Evolutionary conservation across 23 red algal species (phyloP).

Genomic region (Chondrus crispus): DNA sequence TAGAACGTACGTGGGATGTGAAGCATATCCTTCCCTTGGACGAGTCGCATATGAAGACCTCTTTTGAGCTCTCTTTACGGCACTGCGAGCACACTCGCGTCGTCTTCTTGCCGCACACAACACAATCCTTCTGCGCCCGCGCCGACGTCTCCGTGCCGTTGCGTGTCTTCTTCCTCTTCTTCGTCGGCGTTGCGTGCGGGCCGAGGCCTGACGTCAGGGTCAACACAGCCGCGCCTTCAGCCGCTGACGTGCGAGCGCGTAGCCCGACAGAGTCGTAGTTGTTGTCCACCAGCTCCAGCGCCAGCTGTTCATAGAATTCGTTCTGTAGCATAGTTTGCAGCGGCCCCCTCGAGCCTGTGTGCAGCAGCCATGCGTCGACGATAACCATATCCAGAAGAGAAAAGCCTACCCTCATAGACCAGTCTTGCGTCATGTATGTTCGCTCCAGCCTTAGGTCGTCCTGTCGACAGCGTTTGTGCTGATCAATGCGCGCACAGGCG

Average conservation of each 20-base stretch:
- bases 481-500: conserved; percentile 2
- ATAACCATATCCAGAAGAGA: background rate
- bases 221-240: too few relatives aligned
- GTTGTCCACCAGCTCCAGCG: background rate
- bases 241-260: background rate
- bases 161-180: too few relatives aligned
- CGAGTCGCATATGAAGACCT: too few relatives aligned
- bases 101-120: too few relatives aligned
- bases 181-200: too few relatives aligned
- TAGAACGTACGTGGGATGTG: too few relatives aligned
- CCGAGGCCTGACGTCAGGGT: too few relatives aligned
- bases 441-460: conserved; percentile 3
- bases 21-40: too few relatives aligned
- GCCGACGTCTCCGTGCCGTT: too few relatives aligned
- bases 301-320: conserved; percentile 3
- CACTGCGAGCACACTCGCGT: too few relatives aligned
- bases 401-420: background rate
- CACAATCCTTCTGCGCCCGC: too few relatives aligned
- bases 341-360: background rate
- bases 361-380: conserved; percentile 24
- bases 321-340: background rate
- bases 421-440: background rate
- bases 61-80: too few relatives aligned
- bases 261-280: background rate
- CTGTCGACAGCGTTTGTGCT: conserved; percentile 11